Base-by-base conservation (phyloP, 495 filamentous ascomycete genomes). In the Penicillium odoratum region DNA sequence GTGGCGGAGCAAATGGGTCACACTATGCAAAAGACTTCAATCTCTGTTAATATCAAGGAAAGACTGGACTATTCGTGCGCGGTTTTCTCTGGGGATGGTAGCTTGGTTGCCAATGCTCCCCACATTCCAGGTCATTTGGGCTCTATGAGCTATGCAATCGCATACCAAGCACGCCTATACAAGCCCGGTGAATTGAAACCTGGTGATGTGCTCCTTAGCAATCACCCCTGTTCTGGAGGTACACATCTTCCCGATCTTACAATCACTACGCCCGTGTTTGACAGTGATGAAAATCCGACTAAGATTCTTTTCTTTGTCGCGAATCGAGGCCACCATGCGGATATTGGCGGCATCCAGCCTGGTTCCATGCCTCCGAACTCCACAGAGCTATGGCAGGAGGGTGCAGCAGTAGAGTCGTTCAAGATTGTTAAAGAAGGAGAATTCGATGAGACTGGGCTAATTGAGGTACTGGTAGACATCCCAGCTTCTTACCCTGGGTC, bases 1-100 rank as follows among this genome's bases (percentile, higher is more conserved):
- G 93, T 97, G 64, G 92, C 92, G 3, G 92, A 97, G 74, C 92
- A 96, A 69, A 96, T 96, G 92, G 90, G 93, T 1, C 76, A 88
- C 46, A 89, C 89, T 4, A 76, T 97, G 16, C 92, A 96, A 62
- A 96, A 96, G 79, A 96, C 92, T 0, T 89, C 87, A 60, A 89
- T 97, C 43, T 91, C 86, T 62, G 94, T 90, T 3, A 97, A 96
- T 65, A 92, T 97, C 59, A 97, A 97, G 65, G 92, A 96, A 69
- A 84, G 92, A 0, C 80, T 96, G 0, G 93, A 96, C 64, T 97
- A 93, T 60, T 93, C 89, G 1, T 97, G 92, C 64, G 92, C 92
- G 38, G 80, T 97, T 15, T 97, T 97, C 59, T 91, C 94, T 61
- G 77, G 83, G 0, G 80, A 82, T 9, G 92, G 92, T 6, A 88